These are phyloP conservation scores for Penicillium waksmanii DNA, from an alignment of 495 filamentous ascomycete genomes.

Conservation along the genomic window DNA sequence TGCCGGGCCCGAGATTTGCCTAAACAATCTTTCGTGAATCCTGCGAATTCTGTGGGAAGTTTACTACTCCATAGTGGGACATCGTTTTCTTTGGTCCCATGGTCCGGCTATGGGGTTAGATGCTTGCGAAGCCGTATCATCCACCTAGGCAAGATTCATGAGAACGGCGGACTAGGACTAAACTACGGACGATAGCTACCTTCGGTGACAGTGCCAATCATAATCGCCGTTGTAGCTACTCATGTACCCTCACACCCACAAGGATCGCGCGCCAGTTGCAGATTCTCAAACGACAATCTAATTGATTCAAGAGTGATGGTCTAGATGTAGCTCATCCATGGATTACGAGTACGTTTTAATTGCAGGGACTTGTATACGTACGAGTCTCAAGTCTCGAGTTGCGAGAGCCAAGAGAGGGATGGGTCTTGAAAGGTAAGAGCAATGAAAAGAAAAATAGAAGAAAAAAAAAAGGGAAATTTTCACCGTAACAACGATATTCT, in stretches of 20 bases:
- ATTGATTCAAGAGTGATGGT: not conserved
- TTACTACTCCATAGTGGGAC: not conserved
- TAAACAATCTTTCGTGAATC: not conserved
- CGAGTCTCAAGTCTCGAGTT: not conserved
- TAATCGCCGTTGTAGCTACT: not conserved
- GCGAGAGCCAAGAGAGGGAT: not conserved
- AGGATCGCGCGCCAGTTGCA: not conserved
- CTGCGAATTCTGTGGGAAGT: not conserved
- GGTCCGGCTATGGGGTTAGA: not conserved
- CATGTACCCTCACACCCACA: not conserved
- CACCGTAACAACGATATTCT: too few relatives aligned
- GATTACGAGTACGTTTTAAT: not conserved
- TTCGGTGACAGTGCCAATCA: not conserved
- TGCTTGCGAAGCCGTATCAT: not conserved
- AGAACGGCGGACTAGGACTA: not conserved
- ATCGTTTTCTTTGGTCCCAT: not conserved
- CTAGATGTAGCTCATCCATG: not conserved
- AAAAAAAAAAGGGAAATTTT: too few relatives aligned
- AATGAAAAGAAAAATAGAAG: too few relatives aligned
- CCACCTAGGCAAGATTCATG: not conserved
- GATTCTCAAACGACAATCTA: slow-evolving; percentile 5
- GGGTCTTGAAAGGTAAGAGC: too few relatives aligned
- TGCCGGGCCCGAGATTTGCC: not conserved
- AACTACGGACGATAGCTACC: not conserved
- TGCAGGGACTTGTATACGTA: not conserved